These are phyloP conservation scores for Fraxinus latifolia DNA, from an alignment of 305 asterid species.

Conservation along the genomic window DNA sequence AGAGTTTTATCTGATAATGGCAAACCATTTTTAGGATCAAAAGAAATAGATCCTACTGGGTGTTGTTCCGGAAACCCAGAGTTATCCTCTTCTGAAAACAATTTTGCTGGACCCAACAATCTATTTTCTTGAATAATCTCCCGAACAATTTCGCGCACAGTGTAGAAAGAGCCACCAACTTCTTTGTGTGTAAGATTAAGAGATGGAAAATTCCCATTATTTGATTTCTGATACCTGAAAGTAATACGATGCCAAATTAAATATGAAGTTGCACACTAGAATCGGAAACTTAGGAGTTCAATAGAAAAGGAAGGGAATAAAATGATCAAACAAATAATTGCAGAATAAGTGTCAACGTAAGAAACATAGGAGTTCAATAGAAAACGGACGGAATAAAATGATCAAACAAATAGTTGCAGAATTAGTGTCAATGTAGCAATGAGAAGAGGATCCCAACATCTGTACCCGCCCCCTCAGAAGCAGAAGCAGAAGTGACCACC, in stretches of 20 bases:
- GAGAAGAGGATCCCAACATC: neutral
- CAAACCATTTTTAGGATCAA: slow-evolving; percentile 47
- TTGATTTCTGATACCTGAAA: slow-evolving; percentile 72
- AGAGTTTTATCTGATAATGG: slow-evolving; percentile 30
- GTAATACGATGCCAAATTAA: slow-evolving; percentile 8
- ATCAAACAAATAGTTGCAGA: neutral
- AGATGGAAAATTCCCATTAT: slow-evolving; percentile 75
- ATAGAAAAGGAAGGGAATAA: neutral
- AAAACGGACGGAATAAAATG: neutral
- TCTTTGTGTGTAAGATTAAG: slow-evolving; percentile 92
- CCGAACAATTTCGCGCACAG: slow-evolving; percentile 85
- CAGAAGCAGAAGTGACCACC: neutral
- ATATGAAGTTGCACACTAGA: neutral
- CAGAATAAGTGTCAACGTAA: neutral
- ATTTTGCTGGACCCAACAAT: slow-evolving; percentile 81
- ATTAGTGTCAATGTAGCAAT: neutral
- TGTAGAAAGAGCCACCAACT: slow-evolving; percentile 98
- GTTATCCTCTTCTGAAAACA: slow-evolving; percentile 39
- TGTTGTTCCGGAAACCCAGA: slow-evolving; percentile 45
- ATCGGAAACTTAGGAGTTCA: neutral
- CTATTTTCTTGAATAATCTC: slow-evolving; percentile 95
- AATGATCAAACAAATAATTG: neutral
- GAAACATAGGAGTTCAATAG: neutral
- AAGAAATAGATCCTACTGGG: slow-evolving; percentile 66
- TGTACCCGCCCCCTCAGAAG: neutral